A percentile compares a stretch with the other conserved stretches of the same genome.
Evolutionary conservation across 2,329 filamentous ascomycete species (phyloP).

Genomic region (Cladosporium sp.): DNA sequence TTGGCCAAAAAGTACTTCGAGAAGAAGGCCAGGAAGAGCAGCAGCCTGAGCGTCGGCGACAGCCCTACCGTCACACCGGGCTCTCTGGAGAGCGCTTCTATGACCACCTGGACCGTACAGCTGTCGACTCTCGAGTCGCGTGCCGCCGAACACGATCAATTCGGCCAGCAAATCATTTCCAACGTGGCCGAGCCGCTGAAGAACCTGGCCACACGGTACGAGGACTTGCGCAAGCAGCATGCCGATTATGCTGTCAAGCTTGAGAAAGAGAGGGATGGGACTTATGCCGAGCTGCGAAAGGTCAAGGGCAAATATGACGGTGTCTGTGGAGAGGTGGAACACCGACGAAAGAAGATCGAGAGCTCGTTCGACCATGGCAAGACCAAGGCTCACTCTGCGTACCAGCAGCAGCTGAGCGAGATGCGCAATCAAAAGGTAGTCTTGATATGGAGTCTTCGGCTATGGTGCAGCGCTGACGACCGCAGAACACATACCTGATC

Average conservation of each 20-base stretch:
- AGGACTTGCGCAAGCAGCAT: constrained; percentile 90
- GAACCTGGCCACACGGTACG: constrained; percentile 67
- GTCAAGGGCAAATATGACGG: constrained; percentile 90
- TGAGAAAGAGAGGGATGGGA: constrained; percentile 80
- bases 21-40: constrained; percentile 88
- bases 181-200: constrained; percentile 87
- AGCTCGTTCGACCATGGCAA: constrained; percentile 84
- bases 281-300: constrained; percentile 83
- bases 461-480: constrained; percentile 9
- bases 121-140: constrained; percentile 83
- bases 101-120: constrained; percentile 96
- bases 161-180: constrained; percentile 69
- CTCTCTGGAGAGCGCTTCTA: constrained; percentile 90
- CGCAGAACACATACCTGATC: constrained; percentile 87
- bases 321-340: constrained; percentile 91
- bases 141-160: constrained; percentile 84
- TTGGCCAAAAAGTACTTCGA: constrained; percentile 97
- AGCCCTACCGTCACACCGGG: constrained; percentile 90
- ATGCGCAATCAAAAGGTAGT: constrained; percentile 89
- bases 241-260: constrained; percentile 83
- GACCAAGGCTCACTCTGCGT: constrained; percentile 82
- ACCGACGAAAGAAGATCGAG: constrained; percentile 89
- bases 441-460: constrained; percentile 40
- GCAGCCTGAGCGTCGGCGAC: constrained; percentile 86
- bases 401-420: constrained; percentile 86